A percentile compares a stretch with the other conserved stretches of the same genome.
These are phyloP conservation scores for Tylopilus vinaceipallidus DNA, from an alignment of 768 basidiomycete species.

Conservation along the genomic window DNA sequence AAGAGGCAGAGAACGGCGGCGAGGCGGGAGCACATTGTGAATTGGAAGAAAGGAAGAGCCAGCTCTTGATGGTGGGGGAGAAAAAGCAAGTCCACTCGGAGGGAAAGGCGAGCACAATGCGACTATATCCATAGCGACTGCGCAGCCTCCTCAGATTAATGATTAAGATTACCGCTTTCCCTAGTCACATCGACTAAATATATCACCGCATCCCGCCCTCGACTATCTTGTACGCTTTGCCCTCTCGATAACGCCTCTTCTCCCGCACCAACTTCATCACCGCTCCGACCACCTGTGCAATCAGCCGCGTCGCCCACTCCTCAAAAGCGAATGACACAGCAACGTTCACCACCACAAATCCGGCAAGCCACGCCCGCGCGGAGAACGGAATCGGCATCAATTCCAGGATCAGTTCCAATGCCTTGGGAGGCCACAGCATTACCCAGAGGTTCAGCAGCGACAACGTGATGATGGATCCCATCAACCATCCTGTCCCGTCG, in stretches of 20 bases:
- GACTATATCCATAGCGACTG: constrained; percentile 18
- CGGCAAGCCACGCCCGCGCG: constrained; percentile 69
- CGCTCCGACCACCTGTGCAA: constrained; percentile 54
- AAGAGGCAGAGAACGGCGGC: constrained; percentile 25
- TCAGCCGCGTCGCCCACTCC: constrained; percentile 60
- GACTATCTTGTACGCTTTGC: constrained; percentile 83
- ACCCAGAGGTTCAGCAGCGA: constrained; percentile 74
- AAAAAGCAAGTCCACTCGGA: constrained; percentile 31
- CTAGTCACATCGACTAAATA: neutral
- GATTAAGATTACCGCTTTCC: neutral
- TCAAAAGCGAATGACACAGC: constrained; percentile 73
- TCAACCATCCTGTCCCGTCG: constrained; percentile 62
- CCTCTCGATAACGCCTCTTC: constrained; percentile 52
- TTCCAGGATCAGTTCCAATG: constrained; percentile 61
- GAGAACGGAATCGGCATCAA: constrained; percentile 70
- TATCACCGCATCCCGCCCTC: constrained; percentile 61
- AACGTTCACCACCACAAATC: constrained; percentile 68
- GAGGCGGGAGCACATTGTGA: constrained; percentile 23
- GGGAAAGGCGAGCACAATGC: neutral
- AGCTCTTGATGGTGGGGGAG: constrained; percentile 33
- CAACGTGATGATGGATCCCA: constrained; percentile 70
- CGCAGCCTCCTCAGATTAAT: constrained; percentile 1
- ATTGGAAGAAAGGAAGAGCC: constrained; percentile 34
- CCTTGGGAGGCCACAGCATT: constrained; percentile 65
- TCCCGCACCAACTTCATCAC: constrained; percentile 41